A percentile compares a stretch with the other conserved stretches of the same genome.
These are phyloP conservation scores for Margaritispora aquatica DNA, from an alignment of 495 filamentous ascomycete genomes.

Conservation along the genomic window DNA sequence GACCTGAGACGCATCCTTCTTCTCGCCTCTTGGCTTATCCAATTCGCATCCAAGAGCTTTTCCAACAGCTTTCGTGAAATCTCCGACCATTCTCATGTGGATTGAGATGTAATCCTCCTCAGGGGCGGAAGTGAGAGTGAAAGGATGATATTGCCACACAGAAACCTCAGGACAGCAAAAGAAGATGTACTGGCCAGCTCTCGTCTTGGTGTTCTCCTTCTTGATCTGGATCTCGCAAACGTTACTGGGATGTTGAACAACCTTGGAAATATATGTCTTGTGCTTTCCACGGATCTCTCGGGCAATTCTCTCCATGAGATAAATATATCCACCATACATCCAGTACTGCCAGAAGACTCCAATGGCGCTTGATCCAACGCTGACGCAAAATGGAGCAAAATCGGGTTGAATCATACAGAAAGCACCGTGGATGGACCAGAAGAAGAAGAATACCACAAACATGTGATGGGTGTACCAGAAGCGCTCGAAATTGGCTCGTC, in stretches of 20 bases:
- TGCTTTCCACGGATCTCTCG: constrained; percentile 65
- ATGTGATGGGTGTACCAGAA: constrained; percentile 80
- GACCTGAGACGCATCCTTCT: constrained; percentile 47
- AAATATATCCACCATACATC: constrained; percentile 68
- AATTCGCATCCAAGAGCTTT: constrained; percentile 64
- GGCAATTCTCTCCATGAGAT: constrained; percentile 62
- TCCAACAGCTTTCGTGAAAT: constrained; percentile 61
- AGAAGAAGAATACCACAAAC: constrained; percentile 73
- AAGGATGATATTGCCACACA: constrained; percentile 74
- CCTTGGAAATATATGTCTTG: constrained; percentile 74
- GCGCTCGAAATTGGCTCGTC: constrained; percentile 66
- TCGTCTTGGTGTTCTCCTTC: constrained; percentile 71
- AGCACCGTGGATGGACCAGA: constrained; percentile 74
- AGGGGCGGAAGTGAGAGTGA: constrained; percentile 71
- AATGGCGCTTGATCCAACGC: constrained; percentile 50
- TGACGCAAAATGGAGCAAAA: constrained; percentile 60
- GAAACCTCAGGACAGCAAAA: constrained; percentile 77
- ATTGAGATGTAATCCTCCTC: constrained; percentile 81
- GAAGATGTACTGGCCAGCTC: constrained; percentile 77
- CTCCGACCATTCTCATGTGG: constrained; percentile 64
- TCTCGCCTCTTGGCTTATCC: constrained; percentile 35
- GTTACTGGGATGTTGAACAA: constrained; percentile 77
- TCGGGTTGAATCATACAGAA: constrained; percentile 81
- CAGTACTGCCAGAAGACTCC: constrained; percentile 79
- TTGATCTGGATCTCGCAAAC: constrained; percentile 83